Evolutionary conservation across 164 flowering plant species (phyloP), one percentile per base, ranked within the genome.

Genomic region (Paratinospora sagittata): DNA sequence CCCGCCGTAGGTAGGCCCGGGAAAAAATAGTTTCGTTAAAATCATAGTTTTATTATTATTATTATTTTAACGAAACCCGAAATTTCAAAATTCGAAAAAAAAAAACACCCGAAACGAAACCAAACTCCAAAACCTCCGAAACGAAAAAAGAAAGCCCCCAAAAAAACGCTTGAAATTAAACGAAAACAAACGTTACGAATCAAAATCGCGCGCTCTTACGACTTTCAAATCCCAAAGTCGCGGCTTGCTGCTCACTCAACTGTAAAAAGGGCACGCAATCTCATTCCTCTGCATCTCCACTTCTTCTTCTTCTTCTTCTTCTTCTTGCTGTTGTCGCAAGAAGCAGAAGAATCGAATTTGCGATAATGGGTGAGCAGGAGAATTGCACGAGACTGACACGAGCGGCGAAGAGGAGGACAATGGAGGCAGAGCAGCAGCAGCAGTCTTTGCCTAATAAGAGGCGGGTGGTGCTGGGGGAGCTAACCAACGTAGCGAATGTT

Each of bases 401-500:
- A 23, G 82, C 83, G 10, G 78, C 80, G 45, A 81, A 76, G 80
- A 85, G 81, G 77, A 78, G 84, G 17, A 61, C 83, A 9, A 55
- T 55, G 61, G 61, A 55, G 61, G 61, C 26, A 8, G 78, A 23
- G 24, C 24, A 11, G 77, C 83, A 11, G 73, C 69, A 10, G 24
- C 63, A 21, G 37, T n/a, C 14, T 17, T 70, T 72, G 5, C 33
- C 34, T 8, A 66, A 60, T 9, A 86, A 83, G 79, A 82, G 79
- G 61, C 77, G 88, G 27, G 87, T 81, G 14, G 84, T 76, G 7
- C 74, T 89, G 30, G 88, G 87, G 7, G 89, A 89, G 65, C 73
- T 89, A 67, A 75, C 85, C 13, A 86, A 84, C 75, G 36, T 70
- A 8, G 14, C 63, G 63, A 77, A 47, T 47, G 16, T 66, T 6